Percentiles rank a stretch among this genome's conserved stretches.
These are phyloP conservation scores for Xylariaceae sp. DNA, from an alignment of 2,329 filamentous ascomycete genomes.

Conservation along the genomic window DNA sequence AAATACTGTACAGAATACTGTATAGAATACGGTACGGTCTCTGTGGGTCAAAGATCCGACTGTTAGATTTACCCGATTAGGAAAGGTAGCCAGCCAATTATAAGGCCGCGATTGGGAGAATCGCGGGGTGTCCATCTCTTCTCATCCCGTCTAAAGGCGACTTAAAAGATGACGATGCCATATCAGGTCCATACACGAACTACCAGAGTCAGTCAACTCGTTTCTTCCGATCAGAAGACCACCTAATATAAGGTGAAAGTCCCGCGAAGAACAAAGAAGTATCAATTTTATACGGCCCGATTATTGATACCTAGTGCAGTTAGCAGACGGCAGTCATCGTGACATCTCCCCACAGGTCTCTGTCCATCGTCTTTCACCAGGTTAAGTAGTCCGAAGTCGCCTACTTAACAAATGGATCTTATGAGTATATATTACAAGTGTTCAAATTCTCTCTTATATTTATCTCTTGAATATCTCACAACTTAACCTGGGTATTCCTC, in stretches of 20 bases:
- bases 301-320: no score
- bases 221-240: no score
- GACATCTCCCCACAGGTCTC: slow-evolving; percentile 8
- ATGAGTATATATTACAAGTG: neutral
- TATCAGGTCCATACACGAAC: no score
- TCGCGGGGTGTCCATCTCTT: neutral
- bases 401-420: neutral
- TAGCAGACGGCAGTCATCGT: slow-evolving; percentile 3
- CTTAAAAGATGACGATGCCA: no score
- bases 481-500: no score
- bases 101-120: neutral
- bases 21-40: neutral
- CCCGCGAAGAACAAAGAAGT: no score
- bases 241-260: no score
- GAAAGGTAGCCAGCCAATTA: neutral
- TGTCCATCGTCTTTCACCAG: neutral
- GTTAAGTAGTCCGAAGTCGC: neutral
- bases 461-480: no score
- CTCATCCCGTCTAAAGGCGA: neutral
- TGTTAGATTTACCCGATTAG: neutral
- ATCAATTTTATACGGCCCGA: slow-evolving; percentile 5
- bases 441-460: neutral
- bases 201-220: no score
- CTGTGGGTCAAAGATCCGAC: neutral
- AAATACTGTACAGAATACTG: neutral